Conservation (phyloP, 2,329 filamentous ascomycete species). For the Penicillium glabrum region DNA sequence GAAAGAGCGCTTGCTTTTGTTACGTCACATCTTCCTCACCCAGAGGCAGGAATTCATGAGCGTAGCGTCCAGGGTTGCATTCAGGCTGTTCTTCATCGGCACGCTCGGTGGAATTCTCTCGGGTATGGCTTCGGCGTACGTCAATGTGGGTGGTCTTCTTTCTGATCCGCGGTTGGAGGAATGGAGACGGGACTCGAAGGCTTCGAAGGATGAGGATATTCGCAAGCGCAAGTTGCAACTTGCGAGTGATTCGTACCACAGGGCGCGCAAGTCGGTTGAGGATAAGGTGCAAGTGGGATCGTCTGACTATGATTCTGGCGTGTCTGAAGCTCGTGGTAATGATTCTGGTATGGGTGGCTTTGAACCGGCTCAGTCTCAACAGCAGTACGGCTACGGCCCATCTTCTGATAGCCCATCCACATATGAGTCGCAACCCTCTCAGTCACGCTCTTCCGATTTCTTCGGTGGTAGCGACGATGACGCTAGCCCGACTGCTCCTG, state of each 20-base stretch:
- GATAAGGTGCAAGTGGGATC: neutral
- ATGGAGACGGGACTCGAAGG: neutral
- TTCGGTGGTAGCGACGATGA: slow-evolving; percentile 36
- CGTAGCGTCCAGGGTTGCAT: neutral
- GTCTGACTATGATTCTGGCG: neutral
- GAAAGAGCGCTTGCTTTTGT: neutral
- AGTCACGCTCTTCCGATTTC: slow-evolving; percentile 22
- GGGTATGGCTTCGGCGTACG: neutral
- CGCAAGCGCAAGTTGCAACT: neutral
- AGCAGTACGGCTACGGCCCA: neutral
- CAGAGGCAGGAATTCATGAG: neutral
- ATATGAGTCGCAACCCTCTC: neutral
- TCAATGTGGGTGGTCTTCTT: neutral
- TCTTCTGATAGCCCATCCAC: neutral
- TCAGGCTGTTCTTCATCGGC: neutral
- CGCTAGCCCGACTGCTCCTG: slow-evolving; percentile 36
- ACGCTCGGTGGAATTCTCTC: neutral
- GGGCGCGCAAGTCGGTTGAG: neutral
- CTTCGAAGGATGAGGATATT: neutral
- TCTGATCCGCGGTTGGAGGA: neutral
- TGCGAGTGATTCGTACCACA: neutral
- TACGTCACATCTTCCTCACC: neutral
- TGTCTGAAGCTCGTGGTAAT: neutral
- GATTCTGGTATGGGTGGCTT: neutral
- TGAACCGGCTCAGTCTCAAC: neutral